Evolutionary conservation across 805 yeast species (phyloP).

Genomic region (Nakazawaea pomicola): DNA sequence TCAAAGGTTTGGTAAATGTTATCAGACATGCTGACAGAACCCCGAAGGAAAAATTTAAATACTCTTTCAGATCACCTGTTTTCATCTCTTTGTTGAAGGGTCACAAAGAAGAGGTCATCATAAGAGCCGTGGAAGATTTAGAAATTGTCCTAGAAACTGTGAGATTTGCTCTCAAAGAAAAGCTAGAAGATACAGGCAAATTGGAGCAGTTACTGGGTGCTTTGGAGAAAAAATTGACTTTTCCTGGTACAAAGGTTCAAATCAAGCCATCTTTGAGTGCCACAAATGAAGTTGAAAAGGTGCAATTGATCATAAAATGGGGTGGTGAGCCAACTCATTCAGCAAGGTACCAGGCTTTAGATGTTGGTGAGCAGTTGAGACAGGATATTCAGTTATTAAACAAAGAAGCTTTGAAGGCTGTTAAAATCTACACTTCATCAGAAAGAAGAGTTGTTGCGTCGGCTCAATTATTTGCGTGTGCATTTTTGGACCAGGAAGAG

Average conservation of each 20-base stretch:
- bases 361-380: constrained; percentile 92
- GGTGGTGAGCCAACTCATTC: constrained; percentile 99
- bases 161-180: constrained; percentile 69
- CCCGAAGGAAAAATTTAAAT: constrained; percentile 96
- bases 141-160: constrained; percentile 83
- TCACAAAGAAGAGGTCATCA: constrained; percentile 92
- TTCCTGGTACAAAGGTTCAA: constrained; percentile 97
- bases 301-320: constrained; percentile 95
- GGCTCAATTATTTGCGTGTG: constrained; percentile 80
- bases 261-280: constrained; percentile 77
- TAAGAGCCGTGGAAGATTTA: constrained; percentile 82
- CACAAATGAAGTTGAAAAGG: constrained; percentile 79
- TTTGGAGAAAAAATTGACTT: constrained; percentile 77
- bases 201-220: constrained; percentile 75
- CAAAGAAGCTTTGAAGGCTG: constrained; percentile 77
- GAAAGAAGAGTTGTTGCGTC: constrained; percentile 93
- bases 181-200: constrained; percentile 77
- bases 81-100: constrained; percentile 88
- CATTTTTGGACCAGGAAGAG: constrained; percentile 64
- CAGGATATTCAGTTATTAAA: constrained; percentile 86
- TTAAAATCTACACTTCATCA: constrained; percentile 82
- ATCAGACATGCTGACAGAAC: constrained; percentile 98
- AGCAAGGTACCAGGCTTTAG: constrained; percentile 89
- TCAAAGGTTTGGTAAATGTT: constrained; percentile 87
- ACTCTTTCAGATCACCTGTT: constrained; percentile 83